A percentile compares a stretch with the other conserved stretches of the same genome.
phyloP scores from a whole-genome alignment of 441 rosid species.

The Dalechampia spathulata region DNA sequence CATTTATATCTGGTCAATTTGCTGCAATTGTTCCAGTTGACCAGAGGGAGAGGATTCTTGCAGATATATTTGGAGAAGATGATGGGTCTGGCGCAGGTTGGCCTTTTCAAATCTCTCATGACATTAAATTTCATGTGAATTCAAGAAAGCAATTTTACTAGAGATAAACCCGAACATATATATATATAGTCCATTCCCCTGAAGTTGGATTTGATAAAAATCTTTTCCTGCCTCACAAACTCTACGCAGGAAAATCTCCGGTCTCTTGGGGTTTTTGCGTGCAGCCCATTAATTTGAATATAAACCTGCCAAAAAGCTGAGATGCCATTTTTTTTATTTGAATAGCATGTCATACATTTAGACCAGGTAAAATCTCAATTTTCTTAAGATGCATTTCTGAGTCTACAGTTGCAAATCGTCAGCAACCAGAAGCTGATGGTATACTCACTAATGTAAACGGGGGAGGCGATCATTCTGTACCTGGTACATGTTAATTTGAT shows the following conservation, averaged over 20 bases:
- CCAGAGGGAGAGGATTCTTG: background rate
- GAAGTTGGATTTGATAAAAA: background rate
- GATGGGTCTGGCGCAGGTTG: slow-evolving; percentile 7
- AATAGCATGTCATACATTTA: background rate
- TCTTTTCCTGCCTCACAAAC: background rate
- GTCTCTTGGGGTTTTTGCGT: background rate
- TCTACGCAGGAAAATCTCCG: background rate
- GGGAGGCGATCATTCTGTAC: background rate
- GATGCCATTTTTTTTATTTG: background rate
- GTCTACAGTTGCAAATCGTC: background rate
- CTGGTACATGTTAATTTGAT: background rate
- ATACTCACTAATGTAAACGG: background rate
- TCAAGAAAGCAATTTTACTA: no score
- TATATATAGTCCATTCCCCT: background rate
- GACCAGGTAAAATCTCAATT: background rate
- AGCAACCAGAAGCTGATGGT: background rate
- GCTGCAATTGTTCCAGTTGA: background rate
- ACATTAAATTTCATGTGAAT: no score
- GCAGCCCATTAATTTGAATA: background rate
- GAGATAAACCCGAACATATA: no score
- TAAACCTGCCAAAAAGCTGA: background rate
- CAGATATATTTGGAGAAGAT: slow-evolving; percentile 15
- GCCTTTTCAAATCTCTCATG: background rate
- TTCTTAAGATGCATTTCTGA: background rate
- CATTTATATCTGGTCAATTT: background rate